Base-by-base conservation (phyloP, 208 protist genomes). In the Herpetomonas samuelpessoai region DNA sequence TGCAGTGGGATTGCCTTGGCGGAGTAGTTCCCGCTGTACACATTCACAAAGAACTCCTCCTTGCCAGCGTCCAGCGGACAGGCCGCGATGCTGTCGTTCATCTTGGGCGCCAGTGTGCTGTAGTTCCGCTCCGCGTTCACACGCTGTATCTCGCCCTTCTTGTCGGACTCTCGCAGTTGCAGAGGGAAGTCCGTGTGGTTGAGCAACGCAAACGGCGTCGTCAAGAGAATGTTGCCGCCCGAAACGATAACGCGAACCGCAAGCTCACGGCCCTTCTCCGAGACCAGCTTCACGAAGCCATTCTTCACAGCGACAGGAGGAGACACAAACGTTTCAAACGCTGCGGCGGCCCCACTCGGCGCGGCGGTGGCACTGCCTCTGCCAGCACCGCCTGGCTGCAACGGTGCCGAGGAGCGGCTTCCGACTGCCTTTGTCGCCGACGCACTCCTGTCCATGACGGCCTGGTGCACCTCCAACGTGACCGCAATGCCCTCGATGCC, bases 41-140 rank as follows among this genome's bases (percentile, higher is more conserved):
- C 24, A 57, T 80, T 87, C 18, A 95, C 89, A 63, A 91, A 91
- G 57, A 95, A 91, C 55, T 83, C 64, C 25, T 81, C 74, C 54
- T 76, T 65, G 28, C 59, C 47, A n/a, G 63, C 45, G 19, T 55
- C 62, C 12, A 52, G 62, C 26, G 89, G 81, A 38, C 74, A 56
- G 31, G 89, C 89, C 21, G 76, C 72, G 39, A 91, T 64, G 28
- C 77, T 62, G 10, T 44, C 52, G 45, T 74, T 65, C 86, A 90
- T 91, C 7, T 75, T 65, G 0, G 76, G 61, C 27, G 72, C 73
- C 41, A 95, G 68, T 31, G 71, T 41, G 24, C 44, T 66, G 70
- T 72, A 95, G 68, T 93, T 93, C 19, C 72, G 74, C 39, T 57
- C 47, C 28, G 21, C 61, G 25, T 52, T 61, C 30, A 69, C 60